Conservation (phyloP, 768 basidiomycete species). For the Panaeolus cyanescens region DNA sequence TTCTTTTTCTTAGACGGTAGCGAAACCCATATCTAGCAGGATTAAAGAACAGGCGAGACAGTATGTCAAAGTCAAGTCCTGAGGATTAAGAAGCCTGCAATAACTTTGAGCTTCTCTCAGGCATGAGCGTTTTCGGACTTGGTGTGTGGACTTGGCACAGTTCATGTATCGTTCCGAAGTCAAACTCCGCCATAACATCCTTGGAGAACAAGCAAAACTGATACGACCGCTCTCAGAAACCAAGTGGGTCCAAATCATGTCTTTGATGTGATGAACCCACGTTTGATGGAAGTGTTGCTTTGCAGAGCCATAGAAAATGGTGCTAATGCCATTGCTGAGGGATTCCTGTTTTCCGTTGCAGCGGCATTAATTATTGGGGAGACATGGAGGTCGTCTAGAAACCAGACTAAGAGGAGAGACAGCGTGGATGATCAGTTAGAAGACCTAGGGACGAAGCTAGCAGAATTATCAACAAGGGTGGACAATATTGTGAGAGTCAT, state of each 20-base stretch:
- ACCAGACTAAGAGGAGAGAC: slow-evolving; percentile 68
- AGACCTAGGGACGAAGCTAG: slow-evolving; percentile 47
- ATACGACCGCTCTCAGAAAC: slow-evolving; percentile 79
- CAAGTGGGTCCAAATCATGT: slow-evolving; percentile 42
- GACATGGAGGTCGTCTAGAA: slow-evolving; percentile 73
- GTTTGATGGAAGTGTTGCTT: background rate
- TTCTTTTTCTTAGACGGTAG: slow-evolving; percentile 59
- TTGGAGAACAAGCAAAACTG: slow-evolving; percentile 73
- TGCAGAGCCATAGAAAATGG: slow-evolving; percentile 83
- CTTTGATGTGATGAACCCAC: background rate
- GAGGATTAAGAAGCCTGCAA: background rate
- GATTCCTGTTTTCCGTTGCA: slow-evolving; percentile 81
- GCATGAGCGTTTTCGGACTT: slow-evolving; percentile 68
- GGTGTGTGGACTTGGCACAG: slow-evolving; percentile 79
- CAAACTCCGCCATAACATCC: slow-evolving; percentile 69
- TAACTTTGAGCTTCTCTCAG: slow-evolving; percentile 25
- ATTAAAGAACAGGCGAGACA: slow-evolving; percentile 74
- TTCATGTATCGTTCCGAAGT: slow-evolving; percentile 75
- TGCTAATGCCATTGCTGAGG: slow-evolving; percentile 82
- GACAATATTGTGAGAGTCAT: slow-evolving; percentile 39
- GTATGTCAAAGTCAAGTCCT: slow-evolving; percentile 39
- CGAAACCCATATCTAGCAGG: slow-evolving; percentile 75
- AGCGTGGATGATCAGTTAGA: slow-evolving; percentile 74
- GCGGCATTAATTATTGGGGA: slow-evolving; percentile 75
- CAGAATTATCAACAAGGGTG: slow-evolving; percentile 45